phyloP scores from a whole-genome alignment of 1,284 basidiomycete species.

The Stygiomarasmius scandens region DNA sequence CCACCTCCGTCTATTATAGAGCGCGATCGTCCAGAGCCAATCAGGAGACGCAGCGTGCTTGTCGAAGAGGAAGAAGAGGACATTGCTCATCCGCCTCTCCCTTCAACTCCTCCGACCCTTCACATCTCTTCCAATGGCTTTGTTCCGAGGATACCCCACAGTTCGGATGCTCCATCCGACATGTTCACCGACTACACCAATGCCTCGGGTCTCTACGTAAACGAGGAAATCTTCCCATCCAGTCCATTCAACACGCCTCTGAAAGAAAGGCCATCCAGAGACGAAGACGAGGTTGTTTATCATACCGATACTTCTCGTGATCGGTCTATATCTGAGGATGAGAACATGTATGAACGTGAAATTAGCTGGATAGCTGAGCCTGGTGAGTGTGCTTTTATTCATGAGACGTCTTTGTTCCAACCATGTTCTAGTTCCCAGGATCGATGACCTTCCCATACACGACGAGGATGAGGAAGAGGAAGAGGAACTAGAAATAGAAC shows the following conservation, averaged over 20 bases:
- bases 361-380: conserved; percentile 77
- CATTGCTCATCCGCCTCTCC: conserved; percentile 28
- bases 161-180: conserved; percentile 53
- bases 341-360: conserved; percentile 52
- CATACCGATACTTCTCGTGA: conserved; percentile 49
- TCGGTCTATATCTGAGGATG: conserved; percentile 47
- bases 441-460: conserved; percentile 58
- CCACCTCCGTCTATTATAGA: conserved; percentile 13
- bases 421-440: conserved; percentile 47
- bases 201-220: conserved; percentile 42
- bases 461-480: conserved; percentile 61
- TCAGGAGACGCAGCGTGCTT: conserved; percentile 65
- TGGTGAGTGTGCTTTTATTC: conserved; percentile 42
- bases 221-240: conserved; percentile 60
- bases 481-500: conserved; percentile 36
- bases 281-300: conserved; percentile 66
- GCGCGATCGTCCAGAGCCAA: conserved; percentile 36
- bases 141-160: conserved; percentile 43
- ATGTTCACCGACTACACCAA: conserved; percentile 45
- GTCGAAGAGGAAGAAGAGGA: conserved; percentile 71
- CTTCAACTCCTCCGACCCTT: conserved; percentile 31
- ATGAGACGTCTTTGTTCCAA: background rate
- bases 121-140: conserved; percentile 28
- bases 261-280: conserved; percentile 55
- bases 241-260: conserved; percentile 76